Evolutionary conservation across 2,329 filamentous ascomycete genomes (phyloP).

Genomic region (Pseudohalonectria lignicola): DNA sequence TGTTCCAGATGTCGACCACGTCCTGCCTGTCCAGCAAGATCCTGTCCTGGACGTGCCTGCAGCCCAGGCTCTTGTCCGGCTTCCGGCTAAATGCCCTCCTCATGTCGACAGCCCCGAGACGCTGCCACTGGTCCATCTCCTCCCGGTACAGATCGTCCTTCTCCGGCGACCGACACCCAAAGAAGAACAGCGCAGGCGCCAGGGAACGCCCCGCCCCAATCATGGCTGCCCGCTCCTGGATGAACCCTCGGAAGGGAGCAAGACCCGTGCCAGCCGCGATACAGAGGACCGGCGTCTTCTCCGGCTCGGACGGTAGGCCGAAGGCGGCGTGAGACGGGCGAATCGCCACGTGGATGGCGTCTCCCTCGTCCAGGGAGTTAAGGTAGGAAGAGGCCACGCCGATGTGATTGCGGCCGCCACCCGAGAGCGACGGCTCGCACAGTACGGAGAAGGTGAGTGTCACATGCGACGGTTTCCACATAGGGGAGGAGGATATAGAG

Average conservation of each 20-base stretch:
- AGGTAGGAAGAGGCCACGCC: slow-evolving; percentile 52
- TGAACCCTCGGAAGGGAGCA: slow-evolving; percentile 50
- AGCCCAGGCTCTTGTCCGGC: slow-evolving; percentile 20
- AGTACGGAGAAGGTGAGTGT: slow-evolving; percentile 60
- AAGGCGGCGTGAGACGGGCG: slow-evolving; percentile 31
- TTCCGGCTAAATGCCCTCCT: slow-evolving; percentile 6
- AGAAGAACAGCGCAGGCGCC: slow-evolving; percentile 8
- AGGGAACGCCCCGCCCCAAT: slow-evolving; percentile 23
- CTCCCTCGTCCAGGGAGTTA: slow-evolving; percentile 28
- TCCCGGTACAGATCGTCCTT: slow-evolving; percentile 8
- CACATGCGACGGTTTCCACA: slow-evolving; percentile 41
- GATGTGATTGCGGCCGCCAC: slow-evolving; percentile 33
- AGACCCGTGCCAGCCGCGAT: slow-evolving; percentile 42
- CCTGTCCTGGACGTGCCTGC: slow-evolving; percentile 34
- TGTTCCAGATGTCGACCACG: slow-evolving; percentile 24
- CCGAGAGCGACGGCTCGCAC: slow-evolving; percentile 40
- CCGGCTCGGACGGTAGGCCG: slow-evolving; percentile 33
- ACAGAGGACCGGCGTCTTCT: slow-evolving; percentile 36
- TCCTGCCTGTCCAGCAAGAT: slow-evolving; percentile 24
- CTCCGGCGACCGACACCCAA: slow-evolving; percentile 8
- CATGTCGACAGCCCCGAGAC: slow-evolving; percentile 5
- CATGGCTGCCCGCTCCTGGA: slow-evolving; percentile 47
- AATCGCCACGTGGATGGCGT: slow-evolving; percentile 38
- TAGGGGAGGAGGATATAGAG: slow-evolving; percentile 64
- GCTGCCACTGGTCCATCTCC: slow-evolving; percentile 6